Base-by-base conservation (phyloP, 2,329 filamentous ascomycete genomes). In the Colletotrichum falcatum region DNA sequence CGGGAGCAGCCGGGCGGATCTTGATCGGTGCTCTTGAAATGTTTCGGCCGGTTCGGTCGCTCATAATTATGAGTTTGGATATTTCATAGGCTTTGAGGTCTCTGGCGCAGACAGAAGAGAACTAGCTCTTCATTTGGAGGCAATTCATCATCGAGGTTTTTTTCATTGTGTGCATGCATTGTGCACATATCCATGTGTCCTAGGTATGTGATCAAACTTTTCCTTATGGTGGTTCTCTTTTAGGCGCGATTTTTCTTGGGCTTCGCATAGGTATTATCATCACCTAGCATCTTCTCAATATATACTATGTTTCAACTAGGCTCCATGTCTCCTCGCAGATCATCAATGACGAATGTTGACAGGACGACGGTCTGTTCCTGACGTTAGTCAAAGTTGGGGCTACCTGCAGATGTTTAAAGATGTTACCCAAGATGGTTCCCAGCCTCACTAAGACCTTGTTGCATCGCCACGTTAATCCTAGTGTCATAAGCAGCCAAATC, bases 391-490 rank as follows among this genome's bases (percentile, higher is more conserved):
- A 30, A n/a, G n/a, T n/a, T n/a, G 3, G 16, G 0, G 11, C 26
- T 1, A 20, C 26, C 4, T 6, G n/a, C n/a, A n/a, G n/a, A n/a
- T n/a, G n/a, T n/a, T n/a, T n/a, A 28, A 7, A 6, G 1, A 3
- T 49, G 5, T 7, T 2, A 28, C 14, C 8, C 11, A 26, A 6
- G 18, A 20, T 44, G 18, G 2, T 23, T 14, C n/a, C 4, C 44
- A 14, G 3, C 2, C n/a, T 48, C 11, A 14, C 3, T 2, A 48
- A 49, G 23, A 28, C n/a, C 20, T 23, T 49, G n/a, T 5, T 4
- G 11, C 46, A 46, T 46, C 46, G 3, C 6, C 46, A 6, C 20
- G 8, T 46, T 23, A n/a, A n/a, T n/a, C n/a, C 14, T 23, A 26
- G 11, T 14, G 9, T 6, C 5, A 26, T 48, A 5, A 2, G 2